Evolutionary conservation across 495 filamentous ascomycete genomes (phyloP), one percentile per base, ranked within the genome.

Genomic region (Tuber indicum): DNA sequence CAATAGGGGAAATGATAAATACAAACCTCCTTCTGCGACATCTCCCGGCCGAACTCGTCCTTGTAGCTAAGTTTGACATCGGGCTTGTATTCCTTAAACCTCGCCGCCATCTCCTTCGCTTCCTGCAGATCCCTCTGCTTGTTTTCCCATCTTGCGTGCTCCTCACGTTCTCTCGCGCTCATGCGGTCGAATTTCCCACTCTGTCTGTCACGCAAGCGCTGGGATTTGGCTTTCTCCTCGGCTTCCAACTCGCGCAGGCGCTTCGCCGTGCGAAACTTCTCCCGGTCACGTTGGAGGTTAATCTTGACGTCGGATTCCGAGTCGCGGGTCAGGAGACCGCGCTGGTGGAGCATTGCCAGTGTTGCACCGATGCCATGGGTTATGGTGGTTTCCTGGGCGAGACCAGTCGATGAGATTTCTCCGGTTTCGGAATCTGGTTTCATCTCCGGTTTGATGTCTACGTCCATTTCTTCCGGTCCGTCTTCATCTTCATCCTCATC

Each of bases 1-100:
- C n/a, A n/a, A 12, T 44, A n/a, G 36, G 41, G 26, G 32, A 36
- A 73, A 44, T 72, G 47, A 19, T 49, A 72, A 73, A 70, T 16
- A 77, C 58, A 66, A 47, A 81, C 77, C 85, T 99, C 96, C 87
- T 98, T 99, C 83, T 92, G 89, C 80, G 91, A 91, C 89, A 99
- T 92, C 72, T 87, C 85, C 43, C 96, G 90, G 9, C 96, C 96
- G 82, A 89, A 89, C 72, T 94, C 94, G 83, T 98, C 96, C 74
- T 92, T 89, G 76, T 99, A 98, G 84, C 91, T 92, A 75, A 99
- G 88, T 83, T 97, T 89, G 42, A 99, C 90, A 82, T 92, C 91
- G 3, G 96, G 96, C 85, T 92, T 93, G 86, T 98, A 99, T 75
- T 93, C 90, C 73, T 89, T 89, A 86, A 94, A 99, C 71, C 95